These are phyloP conservation scores for Yamadazyma membranifaciens DNA, from an alignment of 1,139 yeast species.

Conservation along the genomic window DNA sequence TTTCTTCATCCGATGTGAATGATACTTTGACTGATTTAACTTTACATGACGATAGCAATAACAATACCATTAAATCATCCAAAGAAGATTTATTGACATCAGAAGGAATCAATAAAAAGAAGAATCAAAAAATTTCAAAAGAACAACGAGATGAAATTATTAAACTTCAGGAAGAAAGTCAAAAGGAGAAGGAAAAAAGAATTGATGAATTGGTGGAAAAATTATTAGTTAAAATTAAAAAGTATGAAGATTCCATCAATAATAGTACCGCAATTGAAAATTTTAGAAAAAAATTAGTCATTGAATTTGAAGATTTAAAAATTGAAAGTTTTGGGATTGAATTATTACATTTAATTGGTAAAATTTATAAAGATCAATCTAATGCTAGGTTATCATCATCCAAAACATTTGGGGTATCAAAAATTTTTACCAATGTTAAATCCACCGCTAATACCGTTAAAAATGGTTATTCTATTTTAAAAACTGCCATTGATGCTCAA, in stretches of 20 bases:
- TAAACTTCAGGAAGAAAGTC: conserved; percentile 54
- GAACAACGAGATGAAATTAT: conserved; percentile 56
- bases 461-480: conserved; percentile 39
- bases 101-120: conserved; percentile 25
- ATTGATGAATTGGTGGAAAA: conserved; percentile 51
- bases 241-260: conserved; percentile 26
- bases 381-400: conserved; percentile 35
- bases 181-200: conserved; percentile 52
- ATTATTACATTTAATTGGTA: conserved; percentile 56
- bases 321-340: conserved; percentile 50
- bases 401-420: conserved; percentile 46
- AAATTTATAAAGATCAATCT: conserved; percentile 62
- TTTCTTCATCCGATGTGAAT: background rate
- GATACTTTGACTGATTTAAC: conserved; percentile 9
- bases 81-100: conserved; percentile 15
- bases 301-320: conserved; percentile 61
- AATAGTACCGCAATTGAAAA: conserved; percentile 34
- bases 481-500: conserved; percentile 45
- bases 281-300: conserved; percentile 40
- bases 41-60: conserved; percentile 2
- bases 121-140: conserved; percentile 41
- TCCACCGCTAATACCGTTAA: conserved; percentile 38
- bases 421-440: conserved; percentile 52
- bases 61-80: conserved; percentile 1
- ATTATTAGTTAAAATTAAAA: conserved; percentile 45